Base-by-base conservation (phyloP, 768 basidiomycete genomes). In the Suillus spraguei region DNA sequence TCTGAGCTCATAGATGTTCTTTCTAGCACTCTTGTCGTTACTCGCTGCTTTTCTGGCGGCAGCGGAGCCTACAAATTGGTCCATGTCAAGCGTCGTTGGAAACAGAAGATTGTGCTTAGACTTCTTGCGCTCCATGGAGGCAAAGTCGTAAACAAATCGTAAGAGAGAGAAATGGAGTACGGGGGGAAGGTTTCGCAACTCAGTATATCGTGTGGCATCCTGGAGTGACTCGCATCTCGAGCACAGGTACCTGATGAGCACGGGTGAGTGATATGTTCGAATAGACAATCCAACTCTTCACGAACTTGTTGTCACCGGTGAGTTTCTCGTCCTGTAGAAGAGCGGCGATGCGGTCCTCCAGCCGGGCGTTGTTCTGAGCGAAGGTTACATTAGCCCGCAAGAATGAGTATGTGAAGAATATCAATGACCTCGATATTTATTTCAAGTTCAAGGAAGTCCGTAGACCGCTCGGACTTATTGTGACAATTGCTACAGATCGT, bases 161-260 rank as follows among this genome's bases (percentile, higher is more conserved):
- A 97, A 83, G 59, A 98, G 77, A 24, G 95, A 95, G 69, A 99
- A 90, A 75, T 99, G 94, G 2, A 98, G 82, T 7, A 95, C 90
- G 0, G 94, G 93, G 2, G 97, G 97, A 6, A 97, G 82, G 60
- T 82, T 72, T 32, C 81, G 82, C 16, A 97, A 76, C 68, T 89
- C 83, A 2, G 88, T 88, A 67, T 88, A 88, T 9, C 97, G 87
- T 20, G 84, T 88, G 6, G 97, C 97, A 63, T 94, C 86, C 72
- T 90, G 88, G 10, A 94, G 82, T 28, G 74, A 75, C 49, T 87
- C 79, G 71, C 97, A 99, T 28, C 77, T 77, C 5, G 90, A 83
- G 72, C 97, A 99, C 39, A 82, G 79, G 74, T 98, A 99, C 70
- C 92, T 95, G 65, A 42, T 5, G 32, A 64, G 42, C 32, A 52